Base-by-base conservation (phyloP, 2,329 filamentous ascomycete species). In the Monosporascus ibericus region DNA sequence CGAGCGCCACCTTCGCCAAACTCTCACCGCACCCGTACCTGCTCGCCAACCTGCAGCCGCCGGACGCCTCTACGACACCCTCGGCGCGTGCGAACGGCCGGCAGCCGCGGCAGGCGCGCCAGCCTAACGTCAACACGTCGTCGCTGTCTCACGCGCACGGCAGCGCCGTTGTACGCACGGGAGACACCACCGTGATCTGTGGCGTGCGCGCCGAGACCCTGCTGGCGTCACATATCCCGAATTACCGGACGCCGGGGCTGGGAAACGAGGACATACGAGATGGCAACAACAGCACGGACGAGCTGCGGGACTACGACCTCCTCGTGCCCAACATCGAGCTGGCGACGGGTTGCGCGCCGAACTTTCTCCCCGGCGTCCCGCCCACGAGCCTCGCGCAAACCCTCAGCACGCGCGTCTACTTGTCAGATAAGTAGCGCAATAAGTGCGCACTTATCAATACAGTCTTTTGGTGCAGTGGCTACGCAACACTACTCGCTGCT, bases 291-390 rank as follows among this genome's bases (percentile, higher is more conserved):
- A 68, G 58, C 62, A 64, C 60, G 60, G 65, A 61, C 57, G 83
- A 82, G 68, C 71, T 84, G 51, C 75, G 73, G 54, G 80, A 84
- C 52, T 80, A 84, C 65, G 85, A 90, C 63, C 74, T 99, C 15
- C 74, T 99, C 2, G 92, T 99, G 2, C 92, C 94, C 2, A 99
- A 99, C 66, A 82, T 99, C 51, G 94, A 96, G 66, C 75, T 99
- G 34, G 87, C 87, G 36, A 99, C 94, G 1, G 94, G 94, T 37
- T 95, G 88, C 65, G 88, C 91, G 6, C 92, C 92, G 3, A 81
- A 87, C 22, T 90, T 92, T 61, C 77, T 96, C 18, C 91, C 94
- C 0, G 91, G 92, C 46, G 87, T 86, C 9, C 86, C 94, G 22
- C 94, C 90, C 1, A 86, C 82, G 6, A 80, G 85, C 0, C 77